These are phyloP conservation scores for Neopestalotiopsis sp. DNA, from an alignment of 2,329 filamentous ascomycete species.

Conservation along the genomic window DNA sequence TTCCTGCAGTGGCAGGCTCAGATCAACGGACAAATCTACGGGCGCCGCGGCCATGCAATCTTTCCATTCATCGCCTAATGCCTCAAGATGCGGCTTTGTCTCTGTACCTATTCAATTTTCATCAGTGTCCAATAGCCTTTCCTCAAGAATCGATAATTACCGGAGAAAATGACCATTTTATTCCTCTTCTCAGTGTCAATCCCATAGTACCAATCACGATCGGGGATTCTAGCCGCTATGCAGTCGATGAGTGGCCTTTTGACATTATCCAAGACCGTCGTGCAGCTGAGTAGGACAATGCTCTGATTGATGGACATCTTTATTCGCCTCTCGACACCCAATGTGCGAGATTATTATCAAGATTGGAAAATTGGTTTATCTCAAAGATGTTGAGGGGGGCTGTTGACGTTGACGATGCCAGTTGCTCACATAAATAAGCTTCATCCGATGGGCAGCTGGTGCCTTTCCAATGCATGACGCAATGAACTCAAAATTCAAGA, in stretches of 20 bases:
- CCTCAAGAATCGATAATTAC: not conserved
- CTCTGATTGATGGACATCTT: not conserved
- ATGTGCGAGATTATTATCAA: not conserved
- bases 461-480: not conserved
- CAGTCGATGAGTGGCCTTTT: not conserved
- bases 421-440: constrained; percentile 1
- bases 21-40: not conserved
- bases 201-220: not conserved
- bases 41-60: not conserved
- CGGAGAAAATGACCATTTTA: not conserved
- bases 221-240: not conserved
- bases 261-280: not conserved
- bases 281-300: not conserved
- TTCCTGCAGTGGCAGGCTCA: not conserved
- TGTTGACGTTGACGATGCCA: constrained; percentile 3
- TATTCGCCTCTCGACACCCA: too few species aligned
- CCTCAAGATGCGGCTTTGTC: not conserved
- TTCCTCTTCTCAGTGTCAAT: not conserved
- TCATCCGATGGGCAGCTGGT: not conserved
- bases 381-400: not conserved
- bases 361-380: not conserved
- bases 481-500: not conserved
- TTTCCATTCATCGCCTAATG: not conserved
- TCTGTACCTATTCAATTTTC: not conserved
- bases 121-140: not conserved